Conservation (phyloP, 148 eudicot genomes). For the Vaccinium darrowii region DNA sequence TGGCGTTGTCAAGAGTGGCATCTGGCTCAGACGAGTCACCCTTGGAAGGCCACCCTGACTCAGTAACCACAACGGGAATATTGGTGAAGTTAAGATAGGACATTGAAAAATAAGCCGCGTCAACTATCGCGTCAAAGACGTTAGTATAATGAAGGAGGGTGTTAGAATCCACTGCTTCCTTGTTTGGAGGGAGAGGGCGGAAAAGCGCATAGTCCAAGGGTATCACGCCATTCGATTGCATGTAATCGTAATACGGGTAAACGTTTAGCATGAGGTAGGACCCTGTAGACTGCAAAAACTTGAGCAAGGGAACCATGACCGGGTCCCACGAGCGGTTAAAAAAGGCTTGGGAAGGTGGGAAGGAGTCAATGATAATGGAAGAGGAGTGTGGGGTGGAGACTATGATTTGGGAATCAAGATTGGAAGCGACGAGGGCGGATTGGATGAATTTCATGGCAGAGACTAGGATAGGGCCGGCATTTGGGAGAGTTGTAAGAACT, state of each 20-base stretch:
- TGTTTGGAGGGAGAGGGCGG: constrained; percentile 83
- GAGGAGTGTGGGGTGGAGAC: constrained; percentile 90
- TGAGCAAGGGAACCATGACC: constrained; percentile 71
- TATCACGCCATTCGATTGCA: constrained; percentile 65
- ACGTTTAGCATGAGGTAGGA: constrained; percentile 87
- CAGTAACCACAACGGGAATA: constrained; percentile 75
- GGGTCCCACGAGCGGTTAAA: constrained; percentile 88
- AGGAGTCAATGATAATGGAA: constrained; percentile 77
- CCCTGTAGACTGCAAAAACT: constrained; percentile 67
- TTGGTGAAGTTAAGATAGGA: constrained; percentile 77
- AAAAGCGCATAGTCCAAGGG: constrained; percentile 90
- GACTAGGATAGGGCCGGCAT: constrained; percentile 80
- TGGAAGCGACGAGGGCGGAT: constrained; percentile 79
- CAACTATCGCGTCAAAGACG: constrained; percentile 86
- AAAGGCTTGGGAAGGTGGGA: constrained; percentile 97
- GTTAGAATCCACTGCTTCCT: constrained; percentile 93
- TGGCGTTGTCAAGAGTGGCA: constrained; percentile 78
- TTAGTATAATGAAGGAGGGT: constrained; percentile 90
- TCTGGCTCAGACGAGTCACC: constrained; percentile 78
- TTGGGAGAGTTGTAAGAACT: constrained; percentile 77
- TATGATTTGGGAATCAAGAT: constrained; percentile 66
- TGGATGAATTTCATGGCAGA: constrained; percentile 71
- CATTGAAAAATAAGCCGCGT: constrained; percentile 89
- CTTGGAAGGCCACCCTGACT: constrained; percentile 97
- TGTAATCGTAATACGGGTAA: constrained; percentile 82